Evolutionary conservation across 2,329 filamentous ascomycete species (phyloP), one percentile per base, ranked within the genome.

Genomic region (Teratosphaeriaceae sp.): DNA sequence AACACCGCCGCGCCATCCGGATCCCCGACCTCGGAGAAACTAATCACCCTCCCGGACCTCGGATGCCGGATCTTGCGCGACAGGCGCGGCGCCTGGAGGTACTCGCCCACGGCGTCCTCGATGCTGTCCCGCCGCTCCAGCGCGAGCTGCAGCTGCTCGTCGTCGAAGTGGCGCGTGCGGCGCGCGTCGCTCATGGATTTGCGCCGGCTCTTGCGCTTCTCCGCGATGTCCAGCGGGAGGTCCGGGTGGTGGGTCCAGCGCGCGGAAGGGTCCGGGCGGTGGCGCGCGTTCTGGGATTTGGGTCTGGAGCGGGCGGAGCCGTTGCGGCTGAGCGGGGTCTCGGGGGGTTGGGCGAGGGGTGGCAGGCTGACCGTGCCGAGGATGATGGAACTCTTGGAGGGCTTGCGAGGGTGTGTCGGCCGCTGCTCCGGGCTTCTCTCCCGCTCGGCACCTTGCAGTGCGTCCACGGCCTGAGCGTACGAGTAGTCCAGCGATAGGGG

Each of bases 11-110:
- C 90, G 1, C 92, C 92, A 33, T 90, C 80, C 0, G 89, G 82
- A 62, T 97, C 89, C 12, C 92, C 92, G 2, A 98, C 92, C 63
- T 98, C 92, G 0, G 90, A 97, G 59, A 96, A 98, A 1, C 88
- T 94, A 52, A 98, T 96, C 2, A 84, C 74, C 13, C 92, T 80
- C 1, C 89, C 88, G 0, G 86, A 94, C 45, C 86, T 82, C 1
- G 88, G 88, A 64, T 96, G 87, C 18, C 75, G 74, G 40, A 97
- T 87, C 65, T 84, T 94, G 58, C 95, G 89, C 3, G 87, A 94
- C 42, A 98, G 67, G 6, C 89, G 80, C 0, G 88, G 82, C 9
- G 88, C 88, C 55, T 81, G 80, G 5, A 97, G 72, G 59, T 94
- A 98, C 2, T 82, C 79, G 43, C 88, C 80, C 1, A 98, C 88